These are phyloP conservation scores for Fusarium pseudoanthophilum DNA, from an alignment of 2,329 filamentous ascomycete genomes.

Conservation along the genomic window DNA sequence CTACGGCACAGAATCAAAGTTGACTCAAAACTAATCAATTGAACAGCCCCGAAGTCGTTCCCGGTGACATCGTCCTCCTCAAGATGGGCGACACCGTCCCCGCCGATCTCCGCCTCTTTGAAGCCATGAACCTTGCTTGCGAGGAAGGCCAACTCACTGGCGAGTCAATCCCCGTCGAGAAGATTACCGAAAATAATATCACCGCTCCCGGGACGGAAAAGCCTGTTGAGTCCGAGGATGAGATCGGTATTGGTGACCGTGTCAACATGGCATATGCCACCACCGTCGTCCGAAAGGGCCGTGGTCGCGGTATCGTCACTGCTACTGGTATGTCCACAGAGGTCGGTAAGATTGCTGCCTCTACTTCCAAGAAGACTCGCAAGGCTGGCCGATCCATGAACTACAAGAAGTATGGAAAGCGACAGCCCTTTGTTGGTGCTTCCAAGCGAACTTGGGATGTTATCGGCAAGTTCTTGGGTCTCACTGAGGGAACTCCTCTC, in stretches of 20 bases:
- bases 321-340: conserved; percentile 78
- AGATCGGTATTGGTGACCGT: conserved; percentile 75
- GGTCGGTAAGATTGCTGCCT: conserved; percentile 74
- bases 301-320: conserved; percentile 77
- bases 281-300: conserved; percentile 77
- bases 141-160: conserved; percentile 83
- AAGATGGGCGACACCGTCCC: conserved; percentile 80
- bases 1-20: neutral
- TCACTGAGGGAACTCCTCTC: conserved; percentile 77
- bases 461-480: conserved; percentile 67
- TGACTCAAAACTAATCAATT: conserved; percentile 19
- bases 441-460: conserved; percentile 60
- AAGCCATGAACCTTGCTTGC: conserved; percentile 81
- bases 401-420: conserved; percentile 63
- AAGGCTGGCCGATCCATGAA: conserved; percentile 66
- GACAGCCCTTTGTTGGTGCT: conserved; percentile 59
- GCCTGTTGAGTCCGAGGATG: conserved; percentile 55
- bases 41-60: conserved; percentile 70
- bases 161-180: conserved; percentile 78
- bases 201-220: conserved; percentile 58
- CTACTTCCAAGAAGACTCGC: conserved; percentile 63
- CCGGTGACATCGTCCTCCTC: conserved; percentile 75
- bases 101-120: conserved; percentile 75
- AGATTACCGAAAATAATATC: conserved; percentile 65
- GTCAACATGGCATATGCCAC: conserved; percentile 81